Percentiles rank a stretch among this genome's conserved stretches.
Conservation (phyloP, 208 protist genomes). For the Wallacemonas rigidus region DNA sequence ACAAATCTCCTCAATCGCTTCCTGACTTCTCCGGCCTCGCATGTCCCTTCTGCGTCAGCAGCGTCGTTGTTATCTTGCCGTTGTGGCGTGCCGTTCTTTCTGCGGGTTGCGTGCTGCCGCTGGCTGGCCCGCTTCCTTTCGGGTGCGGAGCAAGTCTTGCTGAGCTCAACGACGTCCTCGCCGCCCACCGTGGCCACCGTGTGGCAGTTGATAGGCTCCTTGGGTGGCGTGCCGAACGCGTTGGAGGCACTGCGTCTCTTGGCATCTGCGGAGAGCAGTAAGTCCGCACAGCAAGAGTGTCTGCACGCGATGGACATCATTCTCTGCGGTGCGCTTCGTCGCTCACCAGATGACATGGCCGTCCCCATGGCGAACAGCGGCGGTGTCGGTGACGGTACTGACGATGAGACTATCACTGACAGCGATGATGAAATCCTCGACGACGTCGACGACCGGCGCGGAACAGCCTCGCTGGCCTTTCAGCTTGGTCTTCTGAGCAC, state of each 20-base stretch:
- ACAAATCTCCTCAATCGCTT: too few species aligned
- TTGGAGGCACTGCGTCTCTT: conserved; percentile 23
- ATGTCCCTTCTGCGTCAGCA: too few species aligned
- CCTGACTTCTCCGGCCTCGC: too few species aligned
- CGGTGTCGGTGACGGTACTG: conserved; percentile 14
- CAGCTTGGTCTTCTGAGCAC: not conserved
- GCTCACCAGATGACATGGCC: not conserved
- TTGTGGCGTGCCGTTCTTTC: conserved; percentile 24
- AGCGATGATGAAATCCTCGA: not conserved
- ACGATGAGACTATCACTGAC: conserved; percentile 5
- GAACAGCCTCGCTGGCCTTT: not conserved
- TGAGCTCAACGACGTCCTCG: not conserved
- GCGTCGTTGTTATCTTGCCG: too few species aligned
- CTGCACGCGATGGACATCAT: conserved; percentile 25
- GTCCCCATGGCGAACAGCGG: not conserved
- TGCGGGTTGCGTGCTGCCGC: conserved; percentile 26
- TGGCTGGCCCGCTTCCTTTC: not conserved
- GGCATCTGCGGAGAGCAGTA: conserved; percentile 30
- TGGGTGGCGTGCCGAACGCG: conserved; percentile 16
- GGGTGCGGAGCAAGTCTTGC: not conserved
- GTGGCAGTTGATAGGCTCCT: conserved; percentile 12
- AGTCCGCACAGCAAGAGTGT: conserved; percentile 42
- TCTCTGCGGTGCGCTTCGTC: conserved; percentile 13
- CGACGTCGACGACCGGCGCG: not conserved
- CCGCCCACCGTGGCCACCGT: conserved; percentile 5